Percentiles rank a stretch among this genome's conserved stretches.
phyloP scores from a whole-genome alignment of 192 early-diverging fungal species.

The Thamnidium elegans region DNA sequence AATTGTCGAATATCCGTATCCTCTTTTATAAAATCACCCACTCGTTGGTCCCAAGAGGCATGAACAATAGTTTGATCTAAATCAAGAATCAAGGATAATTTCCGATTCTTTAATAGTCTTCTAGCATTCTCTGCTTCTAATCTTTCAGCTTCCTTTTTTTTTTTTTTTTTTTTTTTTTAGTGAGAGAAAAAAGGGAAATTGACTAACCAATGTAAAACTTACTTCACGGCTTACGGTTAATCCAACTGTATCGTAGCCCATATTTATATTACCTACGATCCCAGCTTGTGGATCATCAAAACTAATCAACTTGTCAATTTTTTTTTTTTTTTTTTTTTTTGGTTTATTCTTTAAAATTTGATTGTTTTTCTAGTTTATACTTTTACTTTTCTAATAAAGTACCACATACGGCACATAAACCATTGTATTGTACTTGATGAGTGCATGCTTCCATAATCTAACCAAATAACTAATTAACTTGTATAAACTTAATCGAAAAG shows the following conservation, averaged over 20 bases:
- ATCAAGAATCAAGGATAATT: constrained; percentile 91
- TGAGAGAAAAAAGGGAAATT: no score
- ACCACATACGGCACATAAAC: constrained; percentile 82
- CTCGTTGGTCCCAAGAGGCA: constrained; percentile 74
- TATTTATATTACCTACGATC: constrained; percentile 43
- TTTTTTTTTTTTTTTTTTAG: constrained; percentile 2
- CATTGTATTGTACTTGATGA: constrained; percentile 73
- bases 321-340: not conserved
- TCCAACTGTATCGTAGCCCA: constrained; percentile 71
- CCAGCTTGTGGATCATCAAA: constrained; percentile 32
- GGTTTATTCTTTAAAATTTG: no score
- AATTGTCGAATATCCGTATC: constrained; percentile 75
- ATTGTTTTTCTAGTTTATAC: not conserved
- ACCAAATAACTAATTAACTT: no score
- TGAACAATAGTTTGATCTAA: constrained; percentile 98
- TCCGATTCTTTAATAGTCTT: constrained; percentile 61
- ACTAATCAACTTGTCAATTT: not conserved
- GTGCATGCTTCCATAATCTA: constrained; percentile 54
- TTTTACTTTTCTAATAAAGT: constrained; percentile 59
- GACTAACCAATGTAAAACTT: no score
- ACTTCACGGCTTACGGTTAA: constrained; percentile 65
- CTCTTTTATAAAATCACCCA: constrained; percentile 71
- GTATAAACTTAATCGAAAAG: no score
- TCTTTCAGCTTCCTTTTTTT: constrained; percentile 59
- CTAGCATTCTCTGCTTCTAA: constrained; percentile 67